Conservation (phyloP, 768 basidiomycete species). For the Kwoniella pini region DNA sequence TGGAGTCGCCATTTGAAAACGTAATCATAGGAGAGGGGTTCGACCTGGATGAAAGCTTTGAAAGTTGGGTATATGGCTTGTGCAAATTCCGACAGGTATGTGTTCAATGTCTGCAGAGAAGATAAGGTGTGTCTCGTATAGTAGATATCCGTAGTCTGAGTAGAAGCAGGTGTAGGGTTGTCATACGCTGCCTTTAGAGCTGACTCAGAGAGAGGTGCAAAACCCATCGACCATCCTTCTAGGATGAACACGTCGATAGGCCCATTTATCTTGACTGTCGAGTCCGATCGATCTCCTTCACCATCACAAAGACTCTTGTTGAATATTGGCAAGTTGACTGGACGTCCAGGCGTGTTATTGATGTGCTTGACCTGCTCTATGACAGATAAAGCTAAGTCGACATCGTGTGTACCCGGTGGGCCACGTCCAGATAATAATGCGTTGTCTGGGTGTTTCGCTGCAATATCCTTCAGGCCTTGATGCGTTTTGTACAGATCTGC, state of each 20-base stretch:
- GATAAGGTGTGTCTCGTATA: slow-evolving; percentile 24
- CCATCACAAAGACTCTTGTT: slow-evolving; percentile 82
- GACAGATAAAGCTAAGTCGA: slow-evolving; percentile 64
- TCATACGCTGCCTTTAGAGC: slow-evolving; percentile 13
- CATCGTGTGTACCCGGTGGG: slow-evolving; percentile 89
- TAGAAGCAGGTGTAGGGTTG: slow-evolving; percentile 16
- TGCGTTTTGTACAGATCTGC: slow-evolving; percentile 77
- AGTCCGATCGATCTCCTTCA: slow-evolving; percentile 73
- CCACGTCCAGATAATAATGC: slow-evolving; percentile 77
- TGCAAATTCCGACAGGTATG: slow-evolving; percentile 62
- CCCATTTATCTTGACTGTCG: slow-evolving; percentile 59
- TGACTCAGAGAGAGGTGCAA: slow-evolving; percentile 19
- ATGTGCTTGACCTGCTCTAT: slow-evolving; percentile 61
- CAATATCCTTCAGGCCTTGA: slow-evolving; percentile 62
- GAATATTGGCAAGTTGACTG: slow-evolving; percentile 61
- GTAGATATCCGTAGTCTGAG: slow-evolving; percentile 17
- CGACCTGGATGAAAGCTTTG: slow-evolving; percentile 74
- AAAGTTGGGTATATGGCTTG: slow-evolving; percentile 69
- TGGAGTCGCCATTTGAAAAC: slow-evolving; percentile 86
- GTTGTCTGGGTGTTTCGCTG: slow-evolving; percentile 64
- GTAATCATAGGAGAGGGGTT: slow-evolving; percentile 55
- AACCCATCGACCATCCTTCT: slow-evolving; percentile 93
- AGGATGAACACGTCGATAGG: slow-evolving; percentile 79
- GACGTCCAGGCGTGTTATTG: slow-evolving; percentile 37
- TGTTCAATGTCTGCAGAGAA: slow-evolving; percentile 27